Evolutionary conservation across 2,329 filamentous ascomycete genomes (phyloP).

Genomic region (Sporothrix schenckii): DNA sequence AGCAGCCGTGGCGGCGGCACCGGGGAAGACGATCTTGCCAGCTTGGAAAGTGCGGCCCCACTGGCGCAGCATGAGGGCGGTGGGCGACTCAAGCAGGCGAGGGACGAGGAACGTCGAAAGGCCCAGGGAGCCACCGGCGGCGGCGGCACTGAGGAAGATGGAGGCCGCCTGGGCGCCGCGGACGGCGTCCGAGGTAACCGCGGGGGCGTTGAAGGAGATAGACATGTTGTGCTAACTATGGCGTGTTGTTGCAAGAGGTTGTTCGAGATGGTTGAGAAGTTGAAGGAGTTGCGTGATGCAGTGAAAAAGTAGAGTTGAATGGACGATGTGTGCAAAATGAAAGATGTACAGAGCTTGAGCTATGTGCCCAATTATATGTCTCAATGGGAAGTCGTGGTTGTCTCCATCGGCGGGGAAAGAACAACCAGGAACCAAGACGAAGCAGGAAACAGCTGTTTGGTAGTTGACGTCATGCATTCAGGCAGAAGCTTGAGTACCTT

Average conservation of each 20-base stretch:
- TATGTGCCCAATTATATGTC: slow-evolving; percentile 21
- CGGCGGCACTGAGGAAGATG: slow-evolving; percentile 54
- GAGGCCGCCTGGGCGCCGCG: slow-evolving; percentile 54
- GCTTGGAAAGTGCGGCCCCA: slow-evolving; percentile 52
- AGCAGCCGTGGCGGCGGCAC: slow-evolving; percentile 47
- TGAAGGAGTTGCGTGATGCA: not conserved
- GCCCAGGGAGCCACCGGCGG: slow-evolving; percentile 46
- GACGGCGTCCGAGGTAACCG: slow-evolving; percentile 6
- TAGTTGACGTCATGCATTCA: slow-evolving; percentile 27
- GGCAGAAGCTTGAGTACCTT: not conserved
- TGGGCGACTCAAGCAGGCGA: slow-evolving; percentile 58
- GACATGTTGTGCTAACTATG: not conserved
- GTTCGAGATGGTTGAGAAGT: not conserved
- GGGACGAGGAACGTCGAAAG: slow-evolving; percentile 54
- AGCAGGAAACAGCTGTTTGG: slow-evolving; percentile 2
- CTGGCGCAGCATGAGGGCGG: slow-evolving; percentile 58
- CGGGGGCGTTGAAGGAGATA: slow-evolving; percentile 17
- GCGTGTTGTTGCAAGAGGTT: not conserved
- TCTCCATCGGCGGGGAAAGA: not conserved
- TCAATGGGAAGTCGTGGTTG: not conserved
- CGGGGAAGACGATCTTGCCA: slow-evolving; percentile 47
- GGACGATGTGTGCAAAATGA: not conserved
- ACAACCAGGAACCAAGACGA: slow-evolving; percentile 12
- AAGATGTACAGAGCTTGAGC: not conserved
- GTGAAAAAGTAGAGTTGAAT: not conserved